These are phyloP conservation scores for Pyrus betulifolia DNA, from an alignment of 306 rosid species.

Conservation along the genomic window DNA sequence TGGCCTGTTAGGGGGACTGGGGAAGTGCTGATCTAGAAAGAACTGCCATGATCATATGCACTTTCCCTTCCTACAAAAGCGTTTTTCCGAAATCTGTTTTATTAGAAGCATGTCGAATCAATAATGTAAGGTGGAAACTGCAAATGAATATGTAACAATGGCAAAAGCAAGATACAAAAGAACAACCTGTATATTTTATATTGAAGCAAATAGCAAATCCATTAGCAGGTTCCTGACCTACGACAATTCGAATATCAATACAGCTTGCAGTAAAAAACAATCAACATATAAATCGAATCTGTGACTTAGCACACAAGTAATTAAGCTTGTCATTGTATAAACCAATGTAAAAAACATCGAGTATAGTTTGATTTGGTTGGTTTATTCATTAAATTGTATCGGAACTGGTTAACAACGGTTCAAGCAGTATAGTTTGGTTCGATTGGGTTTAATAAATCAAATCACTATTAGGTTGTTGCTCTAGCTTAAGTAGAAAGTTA, in stretches of 20 bases:
- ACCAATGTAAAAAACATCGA: not conserved
- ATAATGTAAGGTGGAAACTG: not conserved
- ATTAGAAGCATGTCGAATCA: not conserved
- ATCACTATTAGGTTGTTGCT: too few species aligned
- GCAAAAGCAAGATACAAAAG: too few species aligned
- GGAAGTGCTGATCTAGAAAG: too few species aligned
- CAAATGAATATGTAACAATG: not conserved
- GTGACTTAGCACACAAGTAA: not conserved
- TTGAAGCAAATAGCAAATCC: not conserved
- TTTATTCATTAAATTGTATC: too few species aligned
- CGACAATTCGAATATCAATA: not conserved
- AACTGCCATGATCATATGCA: not conserved
- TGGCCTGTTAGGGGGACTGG: too few species aligned
- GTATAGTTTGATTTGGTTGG: too few species aligned
- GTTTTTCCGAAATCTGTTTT: not conserved
- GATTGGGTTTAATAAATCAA: too few species aligned
- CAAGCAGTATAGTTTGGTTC: too few species aligned
- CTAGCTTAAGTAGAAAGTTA: too few species aligned
- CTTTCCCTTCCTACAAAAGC: not conserved
- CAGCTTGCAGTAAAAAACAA: not conserved
- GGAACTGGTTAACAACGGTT: too few species aligned
- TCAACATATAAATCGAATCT: not conserved
- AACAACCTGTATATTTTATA: too few species aligned
- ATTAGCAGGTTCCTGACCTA: not conserved
- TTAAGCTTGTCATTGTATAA: not conserved